phyloP scores from a whole-genome alignment of 768 basidiomycete species.

The Tylopilus sp. region DNA sequence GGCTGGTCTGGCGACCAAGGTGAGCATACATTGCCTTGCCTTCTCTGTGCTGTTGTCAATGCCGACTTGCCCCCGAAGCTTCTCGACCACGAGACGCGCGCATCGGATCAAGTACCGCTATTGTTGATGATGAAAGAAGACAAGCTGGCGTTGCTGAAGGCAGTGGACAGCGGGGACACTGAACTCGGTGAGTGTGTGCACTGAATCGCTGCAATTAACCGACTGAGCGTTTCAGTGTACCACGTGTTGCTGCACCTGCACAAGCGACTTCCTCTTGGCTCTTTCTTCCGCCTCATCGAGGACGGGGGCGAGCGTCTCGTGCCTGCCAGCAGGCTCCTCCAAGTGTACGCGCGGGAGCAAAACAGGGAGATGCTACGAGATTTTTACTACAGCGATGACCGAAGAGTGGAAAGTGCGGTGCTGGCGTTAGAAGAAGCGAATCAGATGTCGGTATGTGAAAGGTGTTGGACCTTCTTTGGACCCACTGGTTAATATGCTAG shows the following conservation, averaged over 20 bases:
- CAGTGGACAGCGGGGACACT: constrained; percentile 92
- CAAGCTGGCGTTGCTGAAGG: constrained; percentile 78
- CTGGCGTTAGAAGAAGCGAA: constrained; percentile 82
- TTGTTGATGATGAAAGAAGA: constrained; percentile 94
- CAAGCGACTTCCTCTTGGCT: constrained; percentile 77
- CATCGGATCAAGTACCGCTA: constrained; percentile 92
- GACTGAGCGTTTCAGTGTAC: constrained; percentile 59
- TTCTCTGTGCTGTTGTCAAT: neutral
- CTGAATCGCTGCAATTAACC: neutral
- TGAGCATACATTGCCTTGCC: constrained; percentile 23
- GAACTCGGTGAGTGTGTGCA: constrained; percentile 66
- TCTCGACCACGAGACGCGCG: constrained; percentile 84
- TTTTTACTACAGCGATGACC: constrained; percentile 97
- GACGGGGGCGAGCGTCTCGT: constrained; percentile 76
- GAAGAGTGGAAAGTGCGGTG: constrained; percentile 90
- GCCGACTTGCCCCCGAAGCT: constrained; percentile 43
- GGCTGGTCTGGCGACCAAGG: constrained; percentile 79
- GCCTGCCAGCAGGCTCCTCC: constrained; percentile 74
- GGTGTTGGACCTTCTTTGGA: neutral
- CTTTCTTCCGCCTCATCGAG: constrained; percentile 93
- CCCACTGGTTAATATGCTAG: neutral
- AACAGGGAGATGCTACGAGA: constrained; percentile 90
- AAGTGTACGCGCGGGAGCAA: constrained; percentile 89
- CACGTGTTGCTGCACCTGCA: constrained; percentile 88
- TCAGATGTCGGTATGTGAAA: constrained; percentile 50